Evolutionary conservation across 805 yeast genomes (phyloP).

Genomic region (Candida railenensis): DNA sequence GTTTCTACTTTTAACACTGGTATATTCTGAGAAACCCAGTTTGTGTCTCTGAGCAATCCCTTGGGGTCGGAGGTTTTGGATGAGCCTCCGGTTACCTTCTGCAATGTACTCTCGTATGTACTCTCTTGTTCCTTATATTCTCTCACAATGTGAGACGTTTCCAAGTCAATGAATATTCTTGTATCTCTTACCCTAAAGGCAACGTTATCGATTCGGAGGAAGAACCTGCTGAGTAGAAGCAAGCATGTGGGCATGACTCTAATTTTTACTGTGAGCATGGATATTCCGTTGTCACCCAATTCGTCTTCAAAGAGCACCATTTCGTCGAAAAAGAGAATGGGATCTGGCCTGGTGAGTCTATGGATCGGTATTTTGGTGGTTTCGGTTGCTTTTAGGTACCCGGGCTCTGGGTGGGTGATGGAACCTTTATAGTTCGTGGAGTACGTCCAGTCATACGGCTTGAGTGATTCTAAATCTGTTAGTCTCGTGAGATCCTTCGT

Average conservation of each 20-base stretch:
- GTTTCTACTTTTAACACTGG: constrained; percentile 43
- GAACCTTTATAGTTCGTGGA: constrained; percentile 77
- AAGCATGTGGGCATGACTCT: constrained; percentile 86
- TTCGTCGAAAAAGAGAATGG: constrained; percentile 87
- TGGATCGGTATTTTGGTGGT: constrained; percentile 59
- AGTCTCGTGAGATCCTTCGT: constrained; percentile 34
- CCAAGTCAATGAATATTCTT: constrained; percentile 77
- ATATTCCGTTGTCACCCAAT: constrained; percentile 92
- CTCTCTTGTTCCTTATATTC: constrained; percentile 68
- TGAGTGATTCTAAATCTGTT: constrained; percentile 56
- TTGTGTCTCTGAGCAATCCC: constrained; percentile 64
- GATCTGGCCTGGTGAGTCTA: constrained; percentile 70
- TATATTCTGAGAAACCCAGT: constrained; percentile 65
- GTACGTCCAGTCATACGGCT: constrained; percentile 97
- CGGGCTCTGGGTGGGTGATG: constrained; percentile 10
- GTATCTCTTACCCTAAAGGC: constrained; percentile 82
- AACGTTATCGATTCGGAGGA: constrained; percentile 88
- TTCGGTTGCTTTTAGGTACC: constrained; percentile 6
- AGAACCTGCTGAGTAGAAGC: constrained; percentile 71
- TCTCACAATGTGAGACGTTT: constrained; percentile 59
- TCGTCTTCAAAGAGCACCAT: constrained; percentile 91
- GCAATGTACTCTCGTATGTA: constrained; percentile 29
- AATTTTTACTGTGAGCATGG: constrained; percentile 72
- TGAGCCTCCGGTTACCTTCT: constrained; percentile 22
- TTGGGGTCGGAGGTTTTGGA: constrained; percentile 34